These are phyloP conservation scores for Daldinia caldariorum DNA, from an alignment of 495 filamentous ascomycete genomes.

Conservation along the genomic window DNA sequence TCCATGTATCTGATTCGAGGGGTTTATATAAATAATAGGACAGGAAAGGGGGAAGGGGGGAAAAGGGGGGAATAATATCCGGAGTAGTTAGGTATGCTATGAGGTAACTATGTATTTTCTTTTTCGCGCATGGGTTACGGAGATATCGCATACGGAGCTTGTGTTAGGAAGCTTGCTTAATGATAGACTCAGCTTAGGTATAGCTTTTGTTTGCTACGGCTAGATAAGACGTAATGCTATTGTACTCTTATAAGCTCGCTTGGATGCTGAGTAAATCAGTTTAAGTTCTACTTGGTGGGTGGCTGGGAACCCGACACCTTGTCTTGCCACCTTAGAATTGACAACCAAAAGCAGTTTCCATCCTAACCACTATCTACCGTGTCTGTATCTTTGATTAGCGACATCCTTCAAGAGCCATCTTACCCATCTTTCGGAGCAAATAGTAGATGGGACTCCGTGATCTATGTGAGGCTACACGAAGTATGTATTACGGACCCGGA, in stretches of 20 bases:
- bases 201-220: background rate
- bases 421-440: too few species aligned
- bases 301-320: too few species aligned
- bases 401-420: too few species aligned
- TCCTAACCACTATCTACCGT: too few species aligned
- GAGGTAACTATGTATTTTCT: slow-evolving; percentile 17
- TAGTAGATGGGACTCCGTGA: too few species aligned
- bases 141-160: slow-evolving; percentile 15
- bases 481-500: too few species aligned
- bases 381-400: too few species aligned
- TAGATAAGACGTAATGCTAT: slow-evolving; percentile 8
- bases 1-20: slow-evolving; percentile 1
- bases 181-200: slow-evolving; percentile 4
- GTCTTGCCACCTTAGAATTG: background rate
- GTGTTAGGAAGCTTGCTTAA: slow-evolving; percentile 8
- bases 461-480: too few species aligned
- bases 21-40: background rate
- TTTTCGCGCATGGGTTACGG: slow-evolving; percentile 14
- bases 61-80: background rate
- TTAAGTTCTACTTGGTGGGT: background rate
- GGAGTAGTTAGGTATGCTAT: background rate
- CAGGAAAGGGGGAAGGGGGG: background rate
- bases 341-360: background rate
- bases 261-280: background rate
- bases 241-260: background rate